phyloP scores from a whole-genome alignment of 1,284 basidiomycete genomes.

The Gastroboletus turbinatus region DNA sequence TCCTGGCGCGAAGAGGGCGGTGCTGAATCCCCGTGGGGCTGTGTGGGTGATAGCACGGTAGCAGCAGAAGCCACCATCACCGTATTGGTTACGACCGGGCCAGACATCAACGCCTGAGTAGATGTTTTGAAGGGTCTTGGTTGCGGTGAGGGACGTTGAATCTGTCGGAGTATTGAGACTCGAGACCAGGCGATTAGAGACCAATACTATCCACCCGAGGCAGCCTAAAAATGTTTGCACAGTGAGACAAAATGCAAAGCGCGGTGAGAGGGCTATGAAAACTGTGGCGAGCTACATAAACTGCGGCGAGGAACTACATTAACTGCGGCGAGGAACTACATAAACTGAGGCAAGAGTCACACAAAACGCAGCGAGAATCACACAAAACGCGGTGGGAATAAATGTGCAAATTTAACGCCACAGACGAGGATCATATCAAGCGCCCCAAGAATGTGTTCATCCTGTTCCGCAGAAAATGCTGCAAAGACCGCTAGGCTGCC shows the following conservation, averaged over 20 bases:
- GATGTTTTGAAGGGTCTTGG: conserved; percentile 55
- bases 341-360: too few species aligned
- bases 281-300: too few species aligned
- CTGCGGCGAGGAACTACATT: too few species aligned
- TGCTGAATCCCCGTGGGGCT: conserved; percentile 60
- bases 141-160: conserved; percentile 13
- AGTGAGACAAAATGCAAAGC: too few species aligned
- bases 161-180: conserved; percentile 14
- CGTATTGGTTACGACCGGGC: conserved; percentile 66
- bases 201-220: too few species aligned
- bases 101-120: conserved; percentile 77
- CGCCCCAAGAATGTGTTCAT: conserved; percentile 81
- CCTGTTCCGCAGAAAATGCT: conserved; percentile 73
- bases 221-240: too few species aligned
- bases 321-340: too few species aligned
- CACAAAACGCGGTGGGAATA: too few species aligned
- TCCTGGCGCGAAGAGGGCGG: conserved; percentile 70
- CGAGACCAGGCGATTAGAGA: conserved; percentile 37
- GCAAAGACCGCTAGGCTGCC: conserved; percentile 59
- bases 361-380: too few species aligned
- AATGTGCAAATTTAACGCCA: too few species aligned
- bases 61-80: conserved; percentile 65
- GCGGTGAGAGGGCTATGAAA: too few species aligned
- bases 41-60: conserved; percentile 68
- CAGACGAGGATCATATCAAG: conserved; percentile 72